Percentiles rank a stretch among this genome's conserved stretches.
These are phyloP conservation scores for Hibiscus syriacus DNA, from an alignment of 345 rosid genomes.

Conservation along the genomic window DNA sequence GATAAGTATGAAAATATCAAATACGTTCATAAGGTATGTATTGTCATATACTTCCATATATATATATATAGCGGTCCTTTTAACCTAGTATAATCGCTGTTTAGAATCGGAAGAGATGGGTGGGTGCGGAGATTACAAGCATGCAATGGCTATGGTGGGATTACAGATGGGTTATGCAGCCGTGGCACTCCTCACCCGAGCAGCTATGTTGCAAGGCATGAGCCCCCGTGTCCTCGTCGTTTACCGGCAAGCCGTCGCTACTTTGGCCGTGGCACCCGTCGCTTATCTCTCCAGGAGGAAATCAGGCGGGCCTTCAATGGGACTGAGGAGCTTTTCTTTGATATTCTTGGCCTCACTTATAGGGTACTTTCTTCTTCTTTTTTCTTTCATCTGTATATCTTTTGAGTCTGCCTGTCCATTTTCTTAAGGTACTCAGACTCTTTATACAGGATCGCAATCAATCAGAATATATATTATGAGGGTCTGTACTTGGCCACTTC, in stretches of 20 bases:
- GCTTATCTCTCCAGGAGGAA: conserved; percentile 23
- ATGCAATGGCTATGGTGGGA: conserved; percentile 23
- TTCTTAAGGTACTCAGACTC: too few relatives aligned
- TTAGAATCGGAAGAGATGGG: neutral
- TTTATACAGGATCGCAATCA: conserved; percentile 21
- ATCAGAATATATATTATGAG: conserved; percentile 32
- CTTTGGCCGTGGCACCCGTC: conserved; percentile 28
- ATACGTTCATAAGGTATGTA: neutral
- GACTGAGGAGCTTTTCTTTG: conserved; percentile 25
- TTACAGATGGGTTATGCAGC: conserved; percentile 27
- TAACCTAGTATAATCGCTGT: too few relatives aligned
- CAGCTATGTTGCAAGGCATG: conserved; percentile 23
- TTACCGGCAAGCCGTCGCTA: conserved; percentile 27
- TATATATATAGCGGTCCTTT: neutral
- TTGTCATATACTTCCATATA: neutral
- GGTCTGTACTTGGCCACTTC: conserved; percentile 34
- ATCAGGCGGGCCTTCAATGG: conserved; percentile 16
- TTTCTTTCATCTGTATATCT: neutral
- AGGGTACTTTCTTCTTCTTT: conserved; percentile 25
- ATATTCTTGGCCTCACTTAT: conserved; percentile 23
- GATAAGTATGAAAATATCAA: too few relatives aligned
- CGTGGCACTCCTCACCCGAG: conserved; percentile 22
- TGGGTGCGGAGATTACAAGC: conserved; percentile 8
- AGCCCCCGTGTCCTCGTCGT: conserved; percentile 24
- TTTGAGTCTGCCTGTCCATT: neutral